These are phyloP conservation scores for Calycina herbarum DNA, from an alignment of 2,329 filamentous ascomycete species.

Conservation along the genomic window DNA sequence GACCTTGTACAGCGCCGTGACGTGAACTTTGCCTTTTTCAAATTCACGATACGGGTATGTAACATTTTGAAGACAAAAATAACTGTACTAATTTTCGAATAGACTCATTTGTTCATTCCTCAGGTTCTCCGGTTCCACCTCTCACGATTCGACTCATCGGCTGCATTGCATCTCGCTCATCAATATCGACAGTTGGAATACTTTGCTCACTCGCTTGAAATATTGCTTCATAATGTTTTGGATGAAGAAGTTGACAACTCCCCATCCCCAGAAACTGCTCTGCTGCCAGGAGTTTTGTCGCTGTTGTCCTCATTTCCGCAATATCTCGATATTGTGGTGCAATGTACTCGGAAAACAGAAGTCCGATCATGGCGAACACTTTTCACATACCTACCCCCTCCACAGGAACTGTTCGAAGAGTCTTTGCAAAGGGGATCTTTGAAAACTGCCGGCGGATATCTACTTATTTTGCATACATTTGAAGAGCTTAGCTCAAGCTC, in stretches of 20 bases:
- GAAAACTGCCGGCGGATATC: conserved; percentile 93
- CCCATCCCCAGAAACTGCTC: conserved; percentile 61
- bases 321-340: conserved; percentile 93
- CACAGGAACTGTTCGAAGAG: conserved; percentile 90
- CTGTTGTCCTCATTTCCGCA: conserved; percentile 72
- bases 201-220: conserved; percentile 88
- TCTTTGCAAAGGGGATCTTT: conserved; percentile 80
- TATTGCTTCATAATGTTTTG: conserved; percentile 87
- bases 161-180: conserved; percentile 78
- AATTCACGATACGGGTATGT: conserved; percentile 81
- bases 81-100: conserved; percentile 21
- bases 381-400: conserved; percentile 86
- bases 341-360: conserved; percentile 96
- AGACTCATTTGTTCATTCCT: conserved; percentile 92
- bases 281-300: conserved; percentile 64
- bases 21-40: conserved; percentile 85
- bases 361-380: conserved; percentile 92
- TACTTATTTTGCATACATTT: conserved; percentile 88
- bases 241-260: conserved; percentile 87
- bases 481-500: conserved; percentile 68
- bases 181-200: conserved; percentile 87
- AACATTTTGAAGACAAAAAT: not conserved
- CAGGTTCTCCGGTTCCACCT: conserved; percentile 82
- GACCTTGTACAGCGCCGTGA: conserved; percentile 93
- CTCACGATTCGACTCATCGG: conserved; percentile 70